These are phyloP conservation scores for Hippophae tibetana DNA, from an alignment of 306 rosid species.

Conservation along the genomic window DNA sequence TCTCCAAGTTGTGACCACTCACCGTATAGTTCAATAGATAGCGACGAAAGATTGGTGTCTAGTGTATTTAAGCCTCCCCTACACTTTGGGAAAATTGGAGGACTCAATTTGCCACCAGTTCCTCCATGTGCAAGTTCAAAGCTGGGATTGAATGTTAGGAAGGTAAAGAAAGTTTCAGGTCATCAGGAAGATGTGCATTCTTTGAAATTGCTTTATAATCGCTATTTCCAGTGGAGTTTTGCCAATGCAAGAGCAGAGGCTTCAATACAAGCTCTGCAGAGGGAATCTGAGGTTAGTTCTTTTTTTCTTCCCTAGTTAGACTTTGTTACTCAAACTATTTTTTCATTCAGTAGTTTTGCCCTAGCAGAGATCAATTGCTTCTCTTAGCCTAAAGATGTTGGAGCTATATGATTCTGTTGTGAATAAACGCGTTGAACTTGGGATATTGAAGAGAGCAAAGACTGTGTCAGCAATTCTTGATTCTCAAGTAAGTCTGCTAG, in stretches of 20 bases:
- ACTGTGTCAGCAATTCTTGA: constrained; percentile 55
- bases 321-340: background rate
- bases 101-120: constrained; percentile 54
- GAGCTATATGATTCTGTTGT: constrained; percentile 51
- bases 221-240: constrained; percentile 67
- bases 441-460: constrained; percentile 49
- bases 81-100: constrained; percentile 33
- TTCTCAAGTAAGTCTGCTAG: constrained; percentile 49
- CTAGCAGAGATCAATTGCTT: constrained; percentile 56
- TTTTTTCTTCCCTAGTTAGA: background rate
- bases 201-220: constrained; percentile 51
- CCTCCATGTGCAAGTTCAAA: constrained; percentile 44
- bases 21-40: constrained; percentile 20
- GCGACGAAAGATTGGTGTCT: constrained; percentile 29
- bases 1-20: constrained; percentile 24
- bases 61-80: constrained; percentile 23
- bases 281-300: constrained; percentile 49
- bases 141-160: constrained; percentile 32
- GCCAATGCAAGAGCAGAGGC: constrained; percentile 54
- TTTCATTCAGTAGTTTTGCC: constrained; percentile 2
- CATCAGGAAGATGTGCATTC: constrained; percentile 55
- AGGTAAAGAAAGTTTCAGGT: constrained; percentile 49
- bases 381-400: constrained; percentile 42
- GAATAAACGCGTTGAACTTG: constrained; percentile 51
- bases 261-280: constrained; percentile 40